Base-by-base conservation (phyloP, 2,329 filamentous ascomycete species). In the Fusarium tuaranense region DNA sequence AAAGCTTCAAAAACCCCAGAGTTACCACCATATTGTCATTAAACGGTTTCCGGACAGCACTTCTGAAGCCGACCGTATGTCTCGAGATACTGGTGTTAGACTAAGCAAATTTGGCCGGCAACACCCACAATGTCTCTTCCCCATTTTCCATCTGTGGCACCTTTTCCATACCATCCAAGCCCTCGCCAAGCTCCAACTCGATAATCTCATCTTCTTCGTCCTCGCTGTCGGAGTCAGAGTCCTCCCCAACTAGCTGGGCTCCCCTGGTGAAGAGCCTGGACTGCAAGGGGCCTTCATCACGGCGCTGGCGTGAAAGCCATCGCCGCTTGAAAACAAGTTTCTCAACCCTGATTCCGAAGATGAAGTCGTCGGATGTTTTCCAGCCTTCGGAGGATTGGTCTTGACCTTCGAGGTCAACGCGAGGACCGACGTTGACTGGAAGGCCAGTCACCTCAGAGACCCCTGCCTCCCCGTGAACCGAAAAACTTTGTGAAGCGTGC, bases 391-490 rank as follows among this genome's bases (percentile, higher is more conserved):
- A 55, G 12, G 48, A 32, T 32, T 20, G 18, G 12, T 16, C 48
- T 9, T 20, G 48, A 1, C 10, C 0, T 9, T 20, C 12, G 7
- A 55, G 1, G 18, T 7, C 27, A n/a, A n/a, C 27, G 4, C 18
- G 48, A 32, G 27, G 48, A 3, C 48, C 48, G 2, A 55, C 2
- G 4, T 9, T 20, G 0, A 32, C 27, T 1, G 48, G 48, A 20
- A 55, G 27, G 2, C 18, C 48, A 20, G 12, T 5, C 0, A 2
- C 10, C 1, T 32, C 48, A 2, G 48, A 20, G 10, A 55, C 4
- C 4, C 48, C 48, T 8, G 18, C 48, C 12, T 55, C 27, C 1
- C 48, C 27, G 8, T 2, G 4, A 20, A 6, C 16, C 7, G 12
- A 0, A n/a, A 55, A 32, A 2, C 2, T 2, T 20, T 1, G 9